Evolutionary conservation across 768 basidiomycete species (phyloP).

Genomic region (Lentinula sp.): DNA sequence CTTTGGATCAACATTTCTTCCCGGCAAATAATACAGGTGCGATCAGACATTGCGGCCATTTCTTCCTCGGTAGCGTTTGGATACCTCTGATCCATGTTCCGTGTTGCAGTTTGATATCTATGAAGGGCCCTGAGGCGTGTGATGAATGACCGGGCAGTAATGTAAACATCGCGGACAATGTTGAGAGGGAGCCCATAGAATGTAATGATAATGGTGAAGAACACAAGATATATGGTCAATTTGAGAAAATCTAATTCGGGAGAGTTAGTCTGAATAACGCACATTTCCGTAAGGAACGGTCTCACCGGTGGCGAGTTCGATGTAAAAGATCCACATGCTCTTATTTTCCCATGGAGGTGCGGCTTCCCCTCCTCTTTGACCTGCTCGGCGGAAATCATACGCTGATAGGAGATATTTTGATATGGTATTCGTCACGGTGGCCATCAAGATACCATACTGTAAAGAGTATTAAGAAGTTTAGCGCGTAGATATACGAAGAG

Average conservation of each 20-base stretch:
- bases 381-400: conserved; percentile 77
- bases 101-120: conserved; percentile 89
- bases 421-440: conserved; percentile 70
- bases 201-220: conserved; percentile 91
- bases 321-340: conserved; percentile 95
- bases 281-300: conserved; percentile 7
- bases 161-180: conserved; percentile 94
- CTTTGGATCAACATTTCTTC: conserved; percentile 77
- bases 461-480: conserved; percentile 1
- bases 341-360: conserved; percentile 96
- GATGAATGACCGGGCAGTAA: conserved; percentile 90
- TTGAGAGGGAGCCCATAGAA: conserved; percentile 95
- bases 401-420: conserved; percentile 80
- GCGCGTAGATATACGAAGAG: conserved; percentile 4
- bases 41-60: conserved; percentile 73
- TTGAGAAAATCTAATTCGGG: conserved; percentile 77
- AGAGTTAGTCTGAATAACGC: conserved; percentile 6
- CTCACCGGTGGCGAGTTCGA: conserved; percentile 86
- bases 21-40: conserved; percentile 95
- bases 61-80: conserved; percentile 89
- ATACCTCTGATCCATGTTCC: conserved; percentile 95
- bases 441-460: conserved; percentile 86
- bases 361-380: conserved; percentile 72
- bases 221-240: conserved; percentile 84
- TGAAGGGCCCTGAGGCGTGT: conserved; percentile 81